These are phyloP conservation scores for Byssothecium circinans DNA, from an alignment of 2,329 filamentous ascomycete genomes.

Conservation along the genomic window DNA sequence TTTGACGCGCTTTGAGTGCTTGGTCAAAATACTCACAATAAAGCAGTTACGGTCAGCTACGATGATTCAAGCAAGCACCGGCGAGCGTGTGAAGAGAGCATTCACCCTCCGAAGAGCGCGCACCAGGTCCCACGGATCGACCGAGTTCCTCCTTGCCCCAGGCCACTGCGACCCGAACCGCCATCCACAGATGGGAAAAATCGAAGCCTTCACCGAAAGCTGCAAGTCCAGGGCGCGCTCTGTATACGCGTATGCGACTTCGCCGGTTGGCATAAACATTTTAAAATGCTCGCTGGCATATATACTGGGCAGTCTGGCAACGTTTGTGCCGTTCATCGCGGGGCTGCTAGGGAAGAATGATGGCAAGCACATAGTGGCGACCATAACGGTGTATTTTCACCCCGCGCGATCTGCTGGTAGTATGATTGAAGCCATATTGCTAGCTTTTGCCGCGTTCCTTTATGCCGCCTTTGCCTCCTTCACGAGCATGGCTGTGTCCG, in stretches of 20 bases:
- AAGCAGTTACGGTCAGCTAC: conserved; percentile 75
- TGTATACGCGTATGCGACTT: conserved; percentile 64
- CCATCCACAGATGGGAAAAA: conserved; percentile 35
- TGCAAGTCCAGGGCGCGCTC: conserved; percentile 32
- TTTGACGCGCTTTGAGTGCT: conserved; percentile 1
- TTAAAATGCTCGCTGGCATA: conserved; percentile 93
- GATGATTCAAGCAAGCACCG: conserved; percentile 82
- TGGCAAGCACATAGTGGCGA: conserved; percentile 91
- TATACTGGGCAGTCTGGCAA: conserved; percentile 80
- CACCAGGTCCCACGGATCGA: conserved; percentile 44
- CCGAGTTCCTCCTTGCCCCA: conserved; percentile 45
- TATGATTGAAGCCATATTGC: conserved; percentile 82
- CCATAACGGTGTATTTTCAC: conserved; percentile 93
- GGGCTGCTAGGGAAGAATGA: conserved; percentile 78
- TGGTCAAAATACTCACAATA: conserved; percentile 19
- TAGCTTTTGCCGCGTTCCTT: conserved; percentile 74
- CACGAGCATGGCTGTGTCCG: conserved; percentile 84
- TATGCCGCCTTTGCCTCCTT: conserved; percentile 78
- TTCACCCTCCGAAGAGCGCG: conserved; percentile 67
- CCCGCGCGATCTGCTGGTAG: conserved; percentile 82
- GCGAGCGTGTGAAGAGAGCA: conserved; percentile 77
- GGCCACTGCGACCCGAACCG: conserved; percentile 31
- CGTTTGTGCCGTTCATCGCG: conserved; percentile 75
- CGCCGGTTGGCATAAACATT: conserved; percentile 75
- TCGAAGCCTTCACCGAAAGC: conserved; percentile 38